phyloP scores from a whole-genome alignment of 176 grass and related monocot genomes.

The Zoysia pacifica region DNA sequence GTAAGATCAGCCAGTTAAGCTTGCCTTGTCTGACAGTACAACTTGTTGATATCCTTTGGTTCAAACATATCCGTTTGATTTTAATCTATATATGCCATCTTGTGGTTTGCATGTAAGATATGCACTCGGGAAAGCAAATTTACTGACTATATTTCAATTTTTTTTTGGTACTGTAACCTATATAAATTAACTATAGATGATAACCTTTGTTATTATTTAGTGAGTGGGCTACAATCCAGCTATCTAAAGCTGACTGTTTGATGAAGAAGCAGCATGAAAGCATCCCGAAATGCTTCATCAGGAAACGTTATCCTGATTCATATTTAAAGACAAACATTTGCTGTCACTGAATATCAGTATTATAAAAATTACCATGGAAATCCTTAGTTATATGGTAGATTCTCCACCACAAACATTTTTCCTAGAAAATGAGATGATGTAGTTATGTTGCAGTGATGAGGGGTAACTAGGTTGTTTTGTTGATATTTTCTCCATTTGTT shows the following conservation, averaged over 20 bases:
- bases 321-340: neutral
- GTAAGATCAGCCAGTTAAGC: neutral
- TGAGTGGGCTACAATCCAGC: conserved; percentile 14
- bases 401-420: conserved; percentile 20
- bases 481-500: conserved; percentile 26
- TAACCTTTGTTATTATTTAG: conserved; percentile 4
- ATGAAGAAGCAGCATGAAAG: conserved; percentile 14
- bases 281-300: neutral
- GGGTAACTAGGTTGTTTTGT: conserved; percentile 27
- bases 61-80: conserved; percentile 14
- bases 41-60: conserved; percentile 7
- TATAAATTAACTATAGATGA: neutral
- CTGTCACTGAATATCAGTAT: neutral
- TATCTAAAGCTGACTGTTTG: conserved; percentile 2
- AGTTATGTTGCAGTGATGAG: neutral
- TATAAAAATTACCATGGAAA: neutral
- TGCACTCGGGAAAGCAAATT: neutral
- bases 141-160: neutral
- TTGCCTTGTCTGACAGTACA: neutral
- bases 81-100: conserved; percentile 6
- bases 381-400: conserved; percentile 1
- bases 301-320: neutral
- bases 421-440: conserved; percentile 13
- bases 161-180: conserved; percentile 13
- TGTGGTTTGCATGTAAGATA: neutral